Evolutionary conservation across 2,329 filamentous ascomycete species (phyloP).

Genomic region (Arthrobotrys sinensis): DNA sequence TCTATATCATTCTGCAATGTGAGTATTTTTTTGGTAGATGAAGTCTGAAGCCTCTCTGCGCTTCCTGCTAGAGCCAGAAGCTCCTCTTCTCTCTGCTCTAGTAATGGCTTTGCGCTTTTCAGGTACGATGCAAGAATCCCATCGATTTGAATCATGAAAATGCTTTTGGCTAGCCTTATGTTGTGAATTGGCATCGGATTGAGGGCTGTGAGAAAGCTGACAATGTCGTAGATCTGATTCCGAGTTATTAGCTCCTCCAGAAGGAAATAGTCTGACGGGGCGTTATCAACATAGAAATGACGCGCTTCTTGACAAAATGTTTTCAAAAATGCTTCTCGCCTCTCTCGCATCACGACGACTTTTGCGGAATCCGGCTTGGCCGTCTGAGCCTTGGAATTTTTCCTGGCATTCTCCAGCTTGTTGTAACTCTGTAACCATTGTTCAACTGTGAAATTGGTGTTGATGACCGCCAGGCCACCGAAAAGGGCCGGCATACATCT

Average conservation of each 20-base stretch:
- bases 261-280: not conserved
- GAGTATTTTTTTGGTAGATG: not conserved
- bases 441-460: slow-evolving; percentile 39
- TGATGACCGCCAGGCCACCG: slow-evolving; percentile 35
- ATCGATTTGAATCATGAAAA: slow-evolving; percentile 33
- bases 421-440: slow-evolving; percentile 26
- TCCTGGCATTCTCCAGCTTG: not conserved
- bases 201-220: slow-evolving; percentile 34
- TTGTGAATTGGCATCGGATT: slow-evolving; percentile 41
- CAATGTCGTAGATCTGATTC: slow-evolving; percentile 47
- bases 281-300: slow-evolving; percentile 46
- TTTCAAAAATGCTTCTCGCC: slow-evolving; percentile 11
- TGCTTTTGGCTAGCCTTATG: slow-evolving; percentile 39
- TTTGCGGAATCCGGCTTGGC: slow-evolving; percentile 23
- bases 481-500: slow-evolving; percentile 44
- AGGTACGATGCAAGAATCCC: slow-evolving; percentile 17
- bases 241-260: slow-evolving; percentile 27
- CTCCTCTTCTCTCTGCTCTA: slow-evolving; percentile 9
- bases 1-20: slow-evolving; percentile 29
- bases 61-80: slow-evolving; percentile 5
- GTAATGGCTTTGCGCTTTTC: slow-evolving; percentile 2
- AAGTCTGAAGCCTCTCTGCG: not conserved
- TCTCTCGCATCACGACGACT: slow-evolving; percentile 31
- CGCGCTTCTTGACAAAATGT: slow-evolving; percentile 31
- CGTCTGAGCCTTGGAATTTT: slow-evolving; percentile 13